A percentile compares a stretch with the other conserved stretches of the same genome.
phyloP scores from a whole-genome alignment of 2,329 filamentous ascomycete species.

The Ustilaginoidea virens region DNA sequence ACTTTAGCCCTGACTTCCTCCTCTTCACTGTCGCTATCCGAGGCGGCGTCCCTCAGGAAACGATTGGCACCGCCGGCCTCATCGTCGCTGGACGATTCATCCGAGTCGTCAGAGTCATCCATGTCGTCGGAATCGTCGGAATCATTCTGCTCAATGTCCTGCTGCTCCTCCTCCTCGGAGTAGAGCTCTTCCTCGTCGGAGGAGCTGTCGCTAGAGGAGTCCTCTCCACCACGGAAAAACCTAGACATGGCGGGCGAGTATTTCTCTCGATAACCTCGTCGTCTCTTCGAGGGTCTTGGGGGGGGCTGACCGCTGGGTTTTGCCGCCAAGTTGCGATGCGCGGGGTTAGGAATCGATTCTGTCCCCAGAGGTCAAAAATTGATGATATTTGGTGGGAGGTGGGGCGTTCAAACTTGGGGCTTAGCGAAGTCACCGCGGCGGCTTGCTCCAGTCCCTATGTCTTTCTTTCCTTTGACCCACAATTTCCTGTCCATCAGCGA shows the following conservation, averaged over 20 bases:
- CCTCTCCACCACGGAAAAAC: slow-evolving; percentile 84
- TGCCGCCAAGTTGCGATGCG: slow-evolving; percentile 15
- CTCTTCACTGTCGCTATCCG: slow-evolving; percentile 73
- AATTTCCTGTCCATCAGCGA: too few species aligned
- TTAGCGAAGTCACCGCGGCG: too few species aligned
- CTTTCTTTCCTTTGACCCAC: too few species aligned
- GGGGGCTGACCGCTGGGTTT: neutral
- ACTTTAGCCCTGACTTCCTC: slow-evolving; percentile 75
- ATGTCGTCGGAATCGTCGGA: slow-evolving; percentile 24
- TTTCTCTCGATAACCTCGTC: too few species aligned
- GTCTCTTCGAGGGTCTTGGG: slow-evolving; percentile 10
- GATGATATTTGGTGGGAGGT: slow-evolving; percentile 27
- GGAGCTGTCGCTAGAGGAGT: slow-evolving; percentile 91
- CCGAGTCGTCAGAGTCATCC: slow-evolving; percentile 36
- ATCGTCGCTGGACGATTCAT: slow-evolving; percentile 45
- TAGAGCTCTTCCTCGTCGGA: slow-evolving; percentile 96
- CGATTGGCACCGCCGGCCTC: slow-evolving; percentile 57
- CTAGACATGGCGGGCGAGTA: slow-evolving; percentile 60
- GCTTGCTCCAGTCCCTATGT: too few species aligned
- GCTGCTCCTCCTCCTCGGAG: slow-evolving; percentile 32
- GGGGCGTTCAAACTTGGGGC: slow-evolving; percentile 22
- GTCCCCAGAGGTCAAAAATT: slow-evolving; percentile 20
- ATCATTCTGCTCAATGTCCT: slow-evolving; percentile 19
- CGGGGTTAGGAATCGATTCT: slow-evolving; percentile 19
- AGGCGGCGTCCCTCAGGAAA: slow-evolving; percentile 65